Base-by-base conservation (phyloP, 2,329 filamentous ascomycete genomes). In the Remersonia thermophila region DNA sequence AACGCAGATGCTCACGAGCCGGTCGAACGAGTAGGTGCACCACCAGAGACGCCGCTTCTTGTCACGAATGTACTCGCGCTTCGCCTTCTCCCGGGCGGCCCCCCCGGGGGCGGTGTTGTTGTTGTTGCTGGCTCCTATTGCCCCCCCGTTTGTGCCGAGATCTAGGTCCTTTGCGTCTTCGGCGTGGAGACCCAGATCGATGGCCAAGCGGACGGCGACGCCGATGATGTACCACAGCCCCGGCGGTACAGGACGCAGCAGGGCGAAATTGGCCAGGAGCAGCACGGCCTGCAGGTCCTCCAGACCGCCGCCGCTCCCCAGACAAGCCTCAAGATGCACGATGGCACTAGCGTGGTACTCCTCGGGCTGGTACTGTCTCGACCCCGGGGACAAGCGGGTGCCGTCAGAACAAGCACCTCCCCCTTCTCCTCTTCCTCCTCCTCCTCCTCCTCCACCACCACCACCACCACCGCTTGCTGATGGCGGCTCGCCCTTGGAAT, bases 151-250 rank as follows among this genome's bases (percentile, higher is more conserved):
- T 32, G 20, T 9, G 20, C 20, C 9, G 20, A 23, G 5, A 23
- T 77, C 67, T 8, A 71, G 51, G 45, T 78, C 66, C 51, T 72
- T 77, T 15, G 83, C 85, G 47, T 95, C 89, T 56, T 96, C 91
- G 47, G 89, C 86, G 56, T 96, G 87, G 18, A 96, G 65, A 8
- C 91, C 91, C 2, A 96, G 68, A 55, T 96, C 91, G 15, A 96
- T 81, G 6, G 85, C 89, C 35, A 96, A 61, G 27, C 91, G 79
- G 41, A 93, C 81, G 5, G 89, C 89, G 30, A 95, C 87, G 9
- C 91, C 91, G 41, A 93, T 83, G 43, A 96, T 96, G 58, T 96
- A 96, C 89, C 89, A 96, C 30, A 96, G 63, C 11, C 91, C 91
- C 0, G 89, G 89, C 1, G 89, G 85, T 15, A 96, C 86, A 1